Evolutionary conservation across 2,329 filamentous ascomycete species (phyloP).

Genomic region (Rutstroemia sydowiana): DNA sequence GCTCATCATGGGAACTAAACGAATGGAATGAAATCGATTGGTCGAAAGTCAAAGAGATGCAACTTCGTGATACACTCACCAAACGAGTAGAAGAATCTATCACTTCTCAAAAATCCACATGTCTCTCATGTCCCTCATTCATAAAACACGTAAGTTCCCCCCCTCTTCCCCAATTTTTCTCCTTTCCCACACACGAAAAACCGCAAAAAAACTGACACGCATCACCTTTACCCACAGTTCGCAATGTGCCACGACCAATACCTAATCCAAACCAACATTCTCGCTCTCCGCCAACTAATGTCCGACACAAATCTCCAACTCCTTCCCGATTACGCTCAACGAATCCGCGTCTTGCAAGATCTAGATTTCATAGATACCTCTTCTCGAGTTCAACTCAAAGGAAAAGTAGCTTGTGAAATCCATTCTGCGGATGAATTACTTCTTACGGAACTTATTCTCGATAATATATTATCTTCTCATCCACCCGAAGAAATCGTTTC

Average conservation of each 20-base stretch:
- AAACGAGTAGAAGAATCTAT: constrained; percentile 58
- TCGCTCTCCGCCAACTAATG: constrained; percentile 76
- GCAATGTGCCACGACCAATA: constrained; percentile 96
- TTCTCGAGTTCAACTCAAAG: constrained; percentile 86
- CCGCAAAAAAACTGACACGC: neutral
- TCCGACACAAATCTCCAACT: constrained; percentile 95
- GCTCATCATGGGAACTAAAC: constrained; percentile 63
- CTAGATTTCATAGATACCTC: constrained; percentile 85
- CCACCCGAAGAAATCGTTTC: constrained; percentile 96
- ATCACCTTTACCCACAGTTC: constrained; percentile 47
- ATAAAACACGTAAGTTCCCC: constrained; percentile 69
- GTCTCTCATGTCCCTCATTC: constrained; percentile 67
- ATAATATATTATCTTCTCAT: constrained; percentile 92
- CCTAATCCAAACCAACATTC: constrained; percentile 91
- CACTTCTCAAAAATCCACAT: constrained; percentile 56
- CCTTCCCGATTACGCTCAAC: constrained; percentile 92
- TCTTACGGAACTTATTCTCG: constrained; percentile 88
- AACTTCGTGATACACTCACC: constrained; percentile 70
- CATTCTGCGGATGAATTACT: constrained; percentile 96
- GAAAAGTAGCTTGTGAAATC: constrained; percentile 96
- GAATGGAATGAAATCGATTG: constrained; percentile 83
- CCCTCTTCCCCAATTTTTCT: no score
- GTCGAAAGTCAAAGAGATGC: constrained; percentile 72
- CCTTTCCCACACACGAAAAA: neutral
- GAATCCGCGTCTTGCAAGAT: constrained; percentile 84